These are phyloP conservation scores for Plectosphaerella sp. DNA, from an alignment of 2,329 filamentous ascomycete species.

Conservation along the genomic window DNA sequence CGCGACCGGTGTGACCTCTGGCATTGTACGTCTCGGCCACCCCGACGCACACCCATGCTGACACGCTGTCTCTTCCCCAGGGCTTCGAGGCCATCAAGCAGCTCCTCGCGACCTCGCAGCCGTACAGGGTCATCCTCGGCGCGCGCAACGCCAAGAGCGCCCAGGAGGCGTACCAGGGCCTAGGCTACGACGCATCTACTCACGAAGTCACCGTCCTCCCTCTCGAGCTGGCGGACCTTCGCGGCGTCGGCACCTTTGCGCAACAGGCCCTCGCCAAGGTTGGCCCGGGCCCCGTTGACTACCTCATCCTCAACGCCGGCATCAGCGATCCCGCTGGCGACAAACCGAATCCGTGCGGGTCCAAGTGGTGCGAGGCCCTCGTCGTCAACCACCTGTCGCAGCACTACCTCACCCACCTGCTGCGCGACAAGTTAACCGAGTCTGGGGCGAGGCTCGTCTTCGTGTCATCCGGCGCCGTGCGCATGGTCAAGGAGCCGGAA, in stretches of 20 bases:
- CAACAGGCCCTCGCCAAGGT: constrained; percentile 35
- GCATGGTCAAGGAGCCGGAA: constrained; percentile 32
- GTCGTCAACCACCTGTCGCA: constrained; percentile 52
- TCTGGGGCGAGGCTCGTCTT: constrained; percentile 43
- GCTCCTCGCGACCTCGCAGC: constrained; percentile 37
- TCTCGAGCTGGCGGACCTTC: constrained; percentile 41
- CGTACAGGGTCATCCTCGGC: constrained; percentile 45
- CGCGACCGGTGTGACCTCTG: constrained; percentile 45
- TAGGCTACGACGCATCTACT: constrained; percentile 31
- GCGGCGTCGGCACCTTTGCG: constrained; percentile 41
- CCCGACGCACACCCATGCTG: background rate
- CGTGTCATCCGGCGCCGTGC: constrained; percentile 45
- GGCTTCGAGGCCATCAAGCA: constrained; percentile 50
- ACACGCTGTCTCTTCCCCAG: constrained; percentile 19
- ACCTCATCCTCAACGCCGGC: constrained; percentile 45
- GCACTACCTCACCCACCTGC: constrained; percentile 46
- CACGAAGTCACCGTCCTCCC: constrained; percentile 41
- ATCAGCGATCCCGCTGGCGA: constrained; percentile 27
- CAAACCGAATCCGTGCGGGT: constrained; percentile 30
- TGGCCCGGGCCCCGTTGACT: constrained; percentile 38
- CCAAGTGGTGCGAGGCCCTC: constrained; percentile 44
- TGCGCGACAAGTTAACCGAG: constrained; percentile 41
- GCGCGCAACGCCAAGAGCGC: constrained; percentile 38
- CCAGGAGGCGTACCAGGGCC: constrained; percentile 33
- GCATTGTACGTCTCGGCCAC: constrained; percentile 30